A percentile compares a stretch with the other conserved stretches of the same genome.
Conservation (phyloP, 1,139 yeast species). For the Groenewaldozyma auringiensis region DNA sequence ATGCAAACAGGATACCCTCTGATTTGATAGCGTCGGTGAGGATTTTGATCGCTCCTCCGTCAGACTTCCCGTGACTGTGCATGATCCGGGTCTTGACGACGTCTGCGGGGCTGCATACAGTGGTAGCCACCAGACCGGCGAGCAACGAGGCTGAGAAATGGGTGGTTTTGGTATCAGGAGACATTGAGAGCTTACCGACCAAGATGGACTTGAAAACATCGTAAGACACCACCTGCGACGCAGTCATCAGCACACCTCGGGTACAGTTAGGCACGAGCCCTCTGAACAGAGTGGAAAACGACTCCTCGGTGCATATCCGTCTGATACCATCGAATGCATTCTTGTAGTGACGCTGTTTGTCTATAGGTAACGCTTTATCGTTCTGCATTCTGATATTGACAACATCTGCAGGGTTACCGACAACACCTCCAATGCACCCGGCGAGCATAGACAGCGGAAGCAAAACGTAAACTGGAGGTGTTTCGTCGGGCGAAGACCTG, state of each 20-base stretch:
- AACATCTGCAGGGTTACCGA: conserved; percentile 84
- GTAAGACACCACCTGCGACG: conserved; percentile 84
- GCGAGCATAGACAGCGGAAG: conserved; percentile 77
- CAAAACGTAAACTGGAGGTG: conserved; percentile 41
- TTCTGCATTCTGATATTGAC: conserved; percentile 90
- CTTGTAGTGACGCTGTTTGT: conserved; percentile 62
- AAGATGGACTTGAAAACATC: conserved; percentile 63
- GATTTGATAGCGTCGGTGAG: conserved; percentile 48
- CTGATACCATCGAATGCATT: conserved; percentile 72
- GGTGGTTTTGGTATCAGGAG: conserved; percentile 57
- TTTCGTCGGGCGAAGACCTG: conserved; percentile 28
- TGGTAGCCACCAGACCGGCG: conserved; percentile 83
- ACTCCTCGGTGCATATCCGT: conserved; percentile 57
- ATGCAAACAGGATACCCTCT: conserved; percentile 75
- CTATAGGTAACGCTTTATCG: conserved; percentile 61
- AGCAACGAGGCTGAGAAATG: conserved; percentile 70
- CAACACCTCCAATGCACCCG: conserved; percentile 76
- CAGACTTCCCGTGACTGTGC: conserved; percentile 45
- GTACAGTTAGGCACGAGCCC: conserved; percentile 73
- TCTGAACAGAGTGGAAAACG: conserved; percentile 52
- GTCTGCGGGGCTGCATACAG: conserved; percentile 88
- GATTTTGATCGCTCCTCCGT: conserved; percentile 44
- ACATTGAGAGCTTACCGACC: conserved; percentile 44
- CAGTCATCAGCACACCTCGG: conserved; percentile 83
- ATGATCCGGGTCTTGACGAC: conserved; percentile 83